phyloP scores from a whole-genome alignment of 352 stramenopile genomes.

The Pythium angustatum region DNA sequence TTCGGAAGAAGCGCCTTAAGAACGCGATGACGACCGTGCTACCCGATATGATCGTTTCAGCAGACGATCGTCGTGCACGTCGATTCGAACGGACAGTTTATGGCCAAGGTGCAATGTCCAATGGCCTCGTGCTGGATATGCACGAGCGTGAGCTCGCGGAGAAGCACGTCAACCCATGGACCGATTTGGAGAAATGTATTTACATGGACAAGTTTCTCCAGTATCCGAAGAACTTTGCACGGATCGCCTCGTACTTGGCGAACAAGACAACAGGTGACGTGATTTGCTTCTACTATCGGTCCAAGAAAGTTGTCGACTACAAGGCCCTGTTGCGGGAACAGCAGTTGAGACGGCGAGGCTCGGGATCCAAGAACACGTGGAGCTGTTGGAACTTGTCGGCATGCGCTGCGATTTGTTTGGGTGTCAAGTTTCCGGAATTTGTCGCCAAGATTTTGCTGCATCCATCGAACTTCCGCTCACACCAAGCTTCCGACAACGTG shows the following conservation, averaged over 20 bases:
- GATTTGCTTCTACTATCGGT: conserved; percentile 98
- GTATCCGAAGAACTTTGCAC: conserved; percentile 98
- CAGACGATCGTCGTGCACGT: conserved; percentile 48
- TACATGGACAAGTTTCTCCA: conserved; percentile 99
- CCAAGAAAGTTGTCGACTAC: conserved; percentile 97
- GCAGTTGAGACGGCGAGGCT: conserved; percentile 77
- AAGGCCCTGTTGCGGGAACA: conserved; percentile 93
- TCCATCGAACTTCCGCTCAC: conserved; percentile 80
- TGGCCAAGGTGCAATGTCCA: conserved; percentile 64
- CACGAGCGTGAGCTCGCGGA: conserved; percentile 66
- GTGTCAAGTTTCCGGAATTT: conserved; percentile 74
- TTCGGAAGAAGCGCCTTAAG: conserved; percentile 81
- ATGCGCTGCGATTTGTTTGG: conserved; percentile 78
- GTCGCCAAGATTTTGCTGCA: conserved; percentile 75
- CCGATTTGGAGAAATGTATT: conserved; percentile 99
- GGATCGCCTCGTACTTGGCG: conserved; percentile 92
- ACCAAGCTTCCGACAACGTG: conserved; percentile 86
- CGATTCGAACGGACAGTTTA: conserved; percentile 57
- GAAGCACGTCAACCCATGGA: conserved; percentile 95
- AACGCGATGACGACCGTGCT: conserved; percentile 83
- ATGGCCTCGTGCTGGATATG: conserved; percentile 63
- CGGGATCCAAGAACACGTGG: conserved; percentile 88
- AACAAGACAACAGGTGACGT: conserved; percentile 98
- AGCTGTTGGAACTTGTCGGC: conserved; percentile 88
- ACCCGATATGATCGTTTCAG: conserved; percentile 80